A percentile compares a stretch with the other conserved stretches of the same genome.
phyloP scores from a whole-genome alignment of 78 protist genomes.

The Dictyostelium intermedium region DNA sequence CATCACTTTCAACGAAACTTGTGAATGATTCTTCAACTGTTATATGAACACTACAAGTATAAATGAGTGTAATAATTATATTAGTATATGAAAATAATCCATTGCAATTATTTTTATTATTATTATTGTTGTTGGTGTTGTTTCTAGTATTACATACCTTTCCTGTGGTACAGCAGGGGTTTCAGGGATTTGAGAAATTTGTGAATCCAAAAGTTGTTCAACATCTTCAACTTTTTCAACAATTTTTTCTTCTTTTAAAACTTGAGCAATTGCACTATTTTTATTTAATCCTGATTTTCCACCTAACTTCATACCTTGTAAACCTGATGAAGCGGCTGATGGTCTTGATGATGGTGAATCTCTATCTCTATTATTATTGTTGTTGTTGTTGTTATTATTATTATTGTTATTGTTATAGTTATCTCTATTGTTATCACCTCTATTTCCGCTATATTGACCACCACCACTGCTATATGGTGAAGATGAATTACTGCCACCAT shows the following conservation, averaged over 20 bases:
- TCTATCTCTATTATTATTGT: background rate
- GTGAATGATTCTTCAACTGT: conserved; percentile 44
- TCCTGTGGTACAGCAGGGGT: conserved; percentile 32
- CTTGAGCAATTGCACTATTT: conserved; percentile 58
- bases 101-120: background rate
- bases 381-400: background rate
- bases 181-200: background rate
- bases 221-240: conserved; percentile 65
- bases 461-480: background rate
- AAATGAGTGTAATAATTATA: no score
- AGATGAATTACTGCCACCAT: background rate
- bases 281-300: conserved; percentile 8
- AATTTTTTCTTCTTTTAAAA: conserved; percentile 66
- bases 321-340: conserved; percentile 27
- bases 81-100: background rate
- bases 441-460: background rate
- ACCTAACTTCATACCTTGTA: conserved; percentile 55
- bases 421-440: background rate
- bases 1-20: conserved; percentile 57
- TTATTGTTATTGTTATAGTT: background rate
- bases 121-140: no score
- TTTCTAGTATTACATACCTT: conserved; percentile 27
- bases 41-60: conserved; percentile 61
- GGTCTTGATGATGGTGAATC: conserved; percentile 21
- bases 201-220: conserved; percentile 9